phyloP scores from a whole-genome alignment of 2,329 filamentous ascomycete genomes.

The Pseudofabraea citricarpa region DNA sequence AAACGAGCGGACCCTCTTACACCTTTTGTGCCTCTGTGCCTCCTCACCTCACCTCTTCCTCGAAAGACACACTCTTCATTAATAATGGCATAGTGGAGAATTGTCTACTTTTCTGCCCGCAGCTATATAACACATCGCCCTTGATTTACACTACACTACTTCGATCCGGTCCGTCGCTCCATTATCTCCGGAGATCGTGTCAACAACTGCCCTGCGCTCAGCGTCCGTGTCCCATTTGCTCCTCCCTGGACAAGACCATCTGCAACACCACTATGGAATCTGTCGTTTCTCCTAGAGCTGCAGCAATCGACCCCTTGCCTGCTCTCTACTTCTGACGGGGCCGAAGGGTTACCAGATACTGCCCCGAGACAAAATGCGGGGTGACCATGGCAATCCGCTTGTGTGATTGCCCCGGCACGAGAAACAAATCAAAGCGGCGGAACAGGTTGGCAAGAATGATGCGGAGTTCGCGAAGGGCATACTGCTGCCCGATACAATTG shows the following conservation, averaged over 20 bases:
- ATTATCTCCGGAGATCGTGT: neutral
- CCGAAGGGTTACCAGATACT: slow-evolving; percentile 15
- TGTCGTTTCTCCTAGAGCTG: neutral
- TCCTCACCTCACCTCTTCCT: too few species aligned
- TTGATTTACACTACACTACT: neutral
- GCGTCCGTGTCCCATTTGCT: too few species aligned
- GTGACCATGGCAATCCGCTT: slow-evolving; percentile 15
- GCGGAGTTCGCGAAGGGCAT: slow-evolving; percentile 24
- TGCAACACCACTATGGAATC: neutral
- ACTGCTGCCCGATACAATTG: slow-evolving; percentile 27
- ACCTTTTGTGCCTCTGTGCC: too few species aligned
- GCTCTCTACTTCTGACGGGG: neutral
- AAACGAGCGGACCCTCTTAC: too few species aligned
- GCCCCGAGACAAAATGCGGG: slow-evolving; percentile 15
- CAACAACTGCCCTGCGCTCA: neutral
- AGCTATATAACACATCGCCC: too few species aligned
- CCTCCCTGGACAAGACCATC: too few species aligned
- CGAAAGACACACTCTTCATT: too few species aligned
- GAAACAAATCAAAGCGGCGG: slow-evolving; percentile 12
- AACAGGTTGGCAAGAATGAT: slow-evolving; percentile 15
- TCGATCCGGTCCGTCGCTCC: neutral
- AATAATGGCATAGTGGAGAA: too few species aligned
- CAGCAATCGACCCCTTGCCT: neutral
- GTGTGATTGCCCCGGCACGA: slow-evolving; percentile 15
- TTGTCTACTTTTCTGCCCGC: too few species aligned